Evolutionary conservation across 2,329 filamentous ascomycete species (phyloP).

Genomic region (Trichothecium roseum): DNA sequence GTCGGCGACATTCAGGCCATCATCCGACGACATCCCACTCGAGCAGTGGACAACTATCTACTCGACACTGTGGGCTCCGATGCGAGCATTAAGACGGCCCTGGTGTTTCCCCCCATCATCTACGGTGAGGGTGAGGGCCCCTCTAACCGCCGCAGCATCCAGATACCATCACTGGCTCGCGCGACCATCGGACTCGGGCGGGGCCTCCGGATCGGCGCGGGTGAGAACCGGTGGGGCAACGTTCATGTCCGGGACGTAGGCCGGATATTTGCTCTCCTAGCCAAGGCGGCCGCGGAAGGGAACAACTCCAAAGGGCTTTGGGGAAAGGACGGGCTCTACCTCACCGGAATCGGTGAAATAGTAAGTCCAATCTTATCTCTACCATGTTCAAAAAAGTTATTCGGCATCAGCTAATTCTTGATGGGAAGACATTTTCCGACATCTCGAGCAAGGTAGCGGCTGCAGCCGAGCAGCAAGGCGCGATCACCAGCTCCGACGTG

Average conservation of each 20-base stretch:
- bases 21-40: conserved; percentile 14
- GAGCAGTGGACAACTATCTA: conserved; percentile 26
- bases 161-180: conserved; percentile 25
- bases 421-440: conserved; percentile 15
- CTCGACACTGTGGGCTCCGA: conserved; percentile 16
- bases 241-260: conserved; percentile 24
- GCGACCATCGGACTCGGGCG: conserved; percentile 20
- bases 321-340: conserved; percentile 27
- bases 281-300: conserved; percentile 16
- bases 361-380: conserved; percentile 9
- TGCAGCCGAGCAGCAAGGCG: conserved; percentile 14
- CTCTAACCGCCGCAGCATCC: conserved; percentile 27
- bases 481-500: conserved; percentile 12
- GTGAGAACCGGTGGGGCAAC: conserved; percentile 22
- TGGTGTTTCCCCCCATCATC: conserved; percentile 25
- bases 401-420: too few species aligned
- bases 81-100: conserved; percentile 19
- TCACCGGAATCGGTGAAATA: conserved; percentile 17
- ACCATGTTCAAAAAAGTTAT: background rate
- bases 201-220: conserved; percentile 21
- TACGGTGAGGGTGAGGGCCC: conserved; percentile 27
- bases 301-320: conserved; percentile 15
- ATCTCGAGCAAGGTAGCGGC: conserved; percentile 17
- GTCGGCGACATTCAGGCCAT: conserved; percentile 14
- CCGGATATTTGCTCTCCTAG: conserved; percentile 16